These are phyloP conservation scores for Tricholoma matsutake DNA, from an alignment of 768 basidiomycete species.

Conservation along the genomic window DNA sequence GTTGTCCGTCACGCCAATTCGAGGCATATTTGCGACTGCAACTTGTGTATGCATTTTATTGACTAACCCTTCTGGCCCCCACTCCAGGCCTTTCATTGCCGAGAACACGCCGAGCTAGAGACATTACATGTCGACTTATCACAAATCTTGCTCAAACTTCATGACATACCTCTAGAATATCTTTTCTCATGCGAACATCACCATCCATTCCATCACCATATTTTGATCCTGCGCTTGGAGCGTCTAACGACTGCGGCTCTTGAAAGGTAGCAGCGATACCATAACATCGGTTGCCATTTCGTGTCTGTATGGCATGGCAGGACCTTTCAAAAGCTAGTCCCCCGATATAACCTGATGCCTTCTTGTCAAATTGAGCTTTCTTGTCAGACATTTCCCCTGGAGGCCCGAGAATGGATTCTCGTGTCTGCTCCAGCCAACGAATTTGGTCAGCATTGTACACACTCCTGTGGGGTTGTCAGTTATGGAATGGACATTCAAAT, in stretches of 20 bases:
- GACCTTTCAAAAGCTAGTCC: neutral
- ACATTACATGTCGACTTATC: neutral
- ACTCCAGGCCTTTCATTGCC: neutral
- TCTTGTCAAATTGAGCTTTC: neutral
- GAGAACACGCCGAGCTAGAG: neutral
- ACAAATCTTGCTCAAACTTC: neutral
- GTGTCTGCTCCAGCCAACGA: neutral
- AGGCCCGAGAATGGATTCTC: neutral
- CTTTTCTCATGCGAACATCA: neutral
- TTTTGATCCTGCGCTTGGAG: neutral
- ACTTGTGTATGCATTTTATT: neutral
- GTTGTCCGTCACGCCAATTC: neutral
- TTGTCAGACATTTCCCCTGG: neutral
- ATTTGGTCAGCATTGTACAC: neutral
- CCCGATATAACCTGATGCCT: neutral
- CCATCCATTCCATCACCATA: neutral
- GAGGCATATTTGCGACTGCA: neutral
- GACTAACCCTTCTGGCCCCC: neutral
- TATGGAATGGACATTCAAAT: neutral
- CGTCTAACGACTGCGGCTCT: neutral
- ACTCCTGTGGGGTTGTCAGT: neutral
- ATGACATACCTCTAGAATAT: neutral
- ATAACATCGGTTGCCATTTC: neutral
- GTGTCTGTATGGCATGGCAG: neutral
- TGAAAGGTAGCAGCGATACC: neutral